These are phyloP conservation scores for cucumber (Cucumis sativus) DNA, from an alignment of 306 rosid genomes.

Conservation along the genomic window Cucumber_9930_V3 NC_026657.2:31447501-31448000, in stretches of 20 bases:
- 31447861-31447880: not conserved
- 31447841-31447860: not conserved
- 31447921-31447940: not conserved
- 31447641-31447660: not conserved
- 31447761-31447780: conserved; percentile 67
- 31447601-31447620: not conserved
- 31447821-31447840: conserved; percentile 24
- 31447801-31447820: conserved; percentile 61
- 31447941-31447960: not conserved
- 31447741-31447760: conserved; percentile 38
- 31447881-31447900: not conserved
- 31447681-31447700: not conserved
- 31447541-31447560: not conserved
- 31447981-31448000: not conserved
- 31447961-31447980: not conserved
- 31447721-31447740: conserved; percentile 4
- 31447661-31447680: not conserved
- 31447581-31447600: not conserved
- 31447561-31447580: not conserved
- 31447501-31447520: not conserved
- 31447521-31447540: not conserved
- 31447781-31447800: conserved; percentile 79
- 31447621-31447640: not conserved
- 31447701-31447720: not conserved
- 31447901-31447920: not conserved